phyloP scores from a whole-genome alignment of 768 basidiomycete genomes.

The Amanita rubescens region DNA sequence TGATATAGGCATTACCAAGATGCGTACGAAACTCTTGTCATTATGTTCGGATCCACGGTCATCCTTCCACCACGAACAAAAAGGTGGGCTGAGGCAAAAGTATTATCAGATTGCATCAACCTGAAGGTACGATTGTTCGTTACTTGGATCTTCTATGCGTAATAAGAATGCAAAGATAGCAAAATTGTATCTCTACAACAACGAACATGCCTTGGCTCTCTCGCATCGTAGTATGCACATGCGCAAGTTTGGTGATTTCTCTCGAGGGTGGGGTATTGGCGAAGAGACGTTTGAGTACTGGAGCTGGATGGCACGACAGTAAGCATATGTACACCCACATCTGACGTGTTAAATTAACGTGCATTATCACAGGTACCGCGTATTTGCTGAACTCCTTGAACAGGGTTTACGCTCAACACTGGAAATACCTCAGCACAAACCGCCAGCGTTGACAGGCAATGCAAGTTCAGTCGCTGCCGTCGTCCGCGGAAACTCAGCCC shows the following conservation, averaged over 20 bases:
- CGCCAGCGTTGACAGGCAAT: constrained; percentile 25
- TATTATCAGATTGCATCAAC: constrained; percentile 88
- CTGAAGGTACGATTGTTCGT: constrained; percentile 54
- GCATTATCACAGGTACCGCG: constrained; percentile 54
- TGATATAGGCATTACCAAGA: constrained; percentile 83
- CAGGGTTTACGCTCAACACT: constrained; percentile 63
- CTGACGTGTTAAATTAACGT: not conserved
- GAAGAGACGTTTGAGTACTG: constrained; percentile 96
- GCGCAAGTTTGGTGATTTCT: constrained; percentile 78
- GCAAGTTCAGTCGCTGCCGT: constrained; percentile 7
- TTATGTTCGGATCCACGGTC: constrained; percentile 85
- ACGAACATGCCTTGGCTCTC: constrained; percentile 74
- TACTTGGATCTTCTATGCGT: not conserved
- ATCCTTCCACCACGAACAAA: constrained; percentile 90
- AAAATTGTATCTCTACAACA: constrained; percentile 88
- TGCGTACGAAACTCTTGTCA: constrained; percentile 73
- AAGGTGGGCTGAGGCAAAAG: constrained; percentile 97
- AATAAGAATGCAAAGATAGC: constrained; percentile 48
- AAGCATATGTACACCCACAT: constrained; percentile 21
- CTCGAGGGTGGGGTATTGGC: constrained; percentile 90
- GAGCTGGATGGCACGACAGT: constrained; percentile 96
- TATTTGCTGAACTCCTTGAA: constrained; percentile 87
- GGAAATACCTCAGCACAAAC: constrained; percentile 51
- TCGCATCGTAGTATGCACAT: constrained; percentile 83
- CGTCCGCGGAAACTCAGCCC: constrained; percentile 13